A percentile compares a stretch with the other conserved stretches of the same genome.
Evolutionary conservation across 108 stramenopile genomes (phyloP).

Genomic region (Chaetoceros muelleri): DNA sequence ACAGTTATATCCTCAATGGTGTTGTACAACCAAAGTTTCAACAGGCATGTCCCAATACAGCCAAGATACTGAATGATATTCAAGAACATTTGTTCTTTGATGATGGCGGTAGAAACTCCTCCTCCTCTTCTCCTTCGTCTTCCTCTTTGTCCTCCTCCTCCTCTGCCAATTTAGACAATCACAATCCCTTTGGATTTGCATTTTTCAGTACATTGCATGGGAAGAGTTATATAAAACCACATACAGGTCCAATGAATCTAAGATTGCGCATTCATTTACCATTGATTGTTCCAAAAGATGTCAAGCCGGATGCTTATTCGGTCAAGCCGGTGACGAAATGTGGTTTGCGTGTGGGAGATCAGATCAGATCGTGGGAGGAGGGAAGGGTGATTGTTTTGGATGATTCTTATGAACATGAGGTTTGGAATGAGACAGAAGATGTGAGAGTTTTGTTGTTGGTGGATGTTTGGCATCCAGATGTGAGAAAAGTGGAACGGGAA

Average conservation of each 20-base stretch:
- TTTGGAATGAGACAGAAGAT: conserved; percentile 85
- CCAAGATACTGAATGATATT: conserved; percentile 41
- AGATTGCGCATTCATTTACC: conserved; percentile 90
- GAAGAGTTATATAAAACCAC: conserved; percentile 59
- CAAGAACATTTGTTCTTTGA: conserved; percentile 24
- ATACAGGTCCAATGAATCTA: conserved; percentile 91
- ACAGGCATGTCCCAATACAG: conserved; percentile 64
- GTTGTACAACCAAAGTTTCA: conserved; percentile 33
- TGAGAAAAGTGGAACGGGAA: conserved; percentile 46
- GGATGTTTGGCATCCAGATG: conserved; percentile 88
- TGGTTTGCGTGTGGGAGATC: conserved; percentile 87
- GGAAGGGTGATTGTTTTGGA: conserved; percentile 88
- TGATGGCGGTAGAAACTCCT: neutral
- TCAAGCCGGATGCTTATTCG: neutral
- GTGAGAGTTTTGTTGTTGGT: conserved; percentile 66
- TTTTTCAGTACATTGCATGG: conserved; percentile 79
- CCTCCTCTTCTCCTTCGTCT: conserved; percentile 11
- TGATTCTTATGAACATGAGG: conserved; percentile 95
- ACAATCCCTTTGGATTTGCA: conserved; percentile 78
- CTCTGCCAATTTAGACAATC: conserved; percentile 19
- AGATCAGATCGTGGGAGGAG: conserved; percentile 60
- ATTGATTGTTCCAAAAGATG: conserved; percentile 66
- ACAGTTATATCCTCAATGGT: conserved; percentile 76
- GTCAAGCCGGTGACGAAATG: conserved; percentile 19
- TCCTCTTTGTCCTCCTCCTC: too few species aligned